Conservation (phyloP, 371 early-diverging fungal species). For the Synchytrium microbalum region DNA sequence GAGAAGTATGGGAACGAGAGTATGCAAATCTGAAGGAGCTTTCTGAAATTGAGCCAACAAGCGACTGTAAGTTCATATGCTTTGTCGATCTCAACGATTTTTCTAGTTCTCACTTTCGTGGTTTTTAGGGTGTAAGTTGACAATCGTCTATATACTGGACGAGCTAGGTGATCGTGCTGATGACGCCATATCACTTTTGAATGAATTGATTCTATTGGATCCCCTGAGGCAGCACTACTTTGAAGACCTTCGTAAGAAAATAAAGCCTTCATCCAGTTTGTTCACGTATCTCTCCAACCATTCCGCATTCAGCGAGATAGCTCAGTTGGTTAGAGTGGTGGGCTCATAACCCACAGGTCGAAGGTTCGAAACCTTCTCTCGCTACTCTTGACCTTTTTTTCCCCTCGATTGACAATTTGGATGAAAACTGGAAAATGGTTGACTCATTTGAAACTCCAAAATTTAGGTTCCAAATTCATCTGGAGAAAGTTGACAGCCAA, state of each 20-base stretch:
- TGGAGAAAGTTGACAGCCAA: conserved; percentile 29
- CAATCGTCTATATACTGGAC: conserved; percentile 25
- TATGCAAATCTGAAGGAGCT: conserved; percentile 64
- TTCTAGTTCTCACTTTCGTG: neutral
- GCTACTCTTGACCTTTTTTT: too few relatives aligned
- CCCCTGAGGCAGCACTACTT: neutral
- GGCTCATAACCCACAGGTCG: conserved; percentile 9
- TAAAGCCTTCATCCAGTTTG: too few relatives aligned
- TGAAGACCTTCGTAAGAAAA: neutral
- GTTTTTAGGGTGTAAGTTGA: conserved; percentile 17
- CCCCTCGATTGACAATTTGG: too few relatives aligned
- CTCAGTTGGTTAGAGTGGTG: conserved; percentile 8
- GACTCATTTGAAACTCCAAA: too few relatives aligned
- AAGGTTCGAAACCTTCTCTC: neutral
- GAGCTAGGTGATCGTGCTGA: conserved; percentile 15
- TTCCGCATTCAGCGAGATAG: conserved; percentile 4
- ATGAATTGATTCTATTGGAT: neutral
- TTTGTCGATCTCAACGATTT: neutral
- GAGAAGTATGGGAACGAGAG: conserved; percentile 41
- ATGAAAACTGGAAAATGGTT: too few relatives aligned
- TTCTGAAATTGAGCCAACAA: conserved; percentile 76
- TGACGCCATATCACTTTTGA: conserved; percentile 3
- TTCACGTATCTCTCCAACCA: too few relatives aligned
- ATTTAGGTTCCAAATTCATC: conserved; percentile 39
- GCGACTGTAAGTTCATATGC: conserved; percentile 66